Evolutionary conservation across 495 filamentous ascomycete species (phyloP), one percentile per base, ranked within the genome.

Genomic region (Talaromyces stipitatus): DNA sequence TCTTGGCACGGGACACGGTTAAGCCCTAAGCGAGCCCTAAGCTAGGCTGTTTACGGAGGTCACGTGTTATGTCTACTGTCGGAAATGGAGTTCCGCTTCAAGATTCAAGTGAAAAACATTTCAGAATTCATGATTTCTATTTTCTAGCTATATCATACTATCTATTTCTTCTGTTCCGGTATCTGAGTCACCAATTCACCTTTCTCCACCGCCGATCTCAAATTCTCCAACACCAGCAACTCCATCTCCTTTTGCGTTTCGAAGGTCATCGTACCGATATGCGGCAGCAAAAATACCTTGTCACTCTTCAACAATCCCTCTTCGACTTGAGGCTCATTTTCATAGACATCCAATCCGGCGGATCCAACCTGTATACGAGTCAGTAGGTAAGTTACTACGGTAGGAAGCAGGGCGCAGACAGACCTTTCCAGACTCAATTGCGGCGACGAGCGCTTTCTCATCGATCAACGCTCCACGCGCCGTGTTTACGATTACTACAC

Each of bases 401-500:
- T 26, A 26, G 43, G 2, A 9, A 20, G n/a, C 24, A 18, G 50
- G 10, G 3, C 3, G 3, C 12, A 43, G 78, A 47, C 73, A 74
- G 56, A 90, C 87, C 69, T 86, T 83, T 9, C 87, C 87, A 2
- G 77, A 80, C 16, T 86, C 79, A 1, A 92, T 69, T 0, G 88
- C 86, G 22, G 78, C 75, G 8, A 89, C 89, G 20, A 91, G 81
- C 12, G 86, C 87, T 61, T 78, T 72, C 77, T 95, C 90, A 62
- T 95, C 86, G 33, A 92, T 83, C 56, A 90, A 72, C 28, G 86
- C 87, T 20, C 90, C 90, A 5, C 90, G 82, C 4, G 90, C 89
- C 2, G 91, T 92, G 65, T 95, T 95, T 14, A 92, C 82, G 53
- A 92, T 78, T 63, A 90, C 88, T 12, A 87, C 82, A 11, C 90